Percentiles rank a stretch among this genome's conserved stretches.
phyloP scores from a whole-genome alignment of 768 basidiomycete genomes.

The Pisolithus marmoratus region DNA sequence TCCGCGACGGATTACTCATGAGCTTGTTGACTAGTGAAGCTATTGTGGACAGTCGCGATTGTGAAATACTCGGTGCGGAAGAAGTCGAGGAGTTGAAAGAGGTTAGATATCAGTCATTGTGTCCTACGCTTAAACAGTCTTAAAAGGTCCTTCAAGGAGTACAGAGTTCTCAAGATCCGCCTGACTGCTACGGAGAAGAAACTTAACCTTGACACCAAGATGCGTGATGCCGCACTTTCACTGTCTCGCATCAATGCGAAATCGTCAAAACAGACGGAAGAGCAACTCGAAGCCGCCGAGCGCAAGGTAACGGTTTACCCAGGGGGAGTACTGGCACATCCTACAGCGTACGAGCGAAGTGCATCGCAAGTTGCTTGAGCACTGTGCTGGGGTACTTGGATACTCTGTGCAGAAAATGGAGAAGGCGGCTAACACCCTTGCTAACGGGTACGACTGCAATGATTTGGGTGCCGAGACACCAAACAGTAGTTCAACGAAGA shows the following conservation, averaged over 20 bases:
- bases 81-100: conserved; percentile 69
- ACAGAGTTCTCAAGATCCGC: conserved; percentile 62
- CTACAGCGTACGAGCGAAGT: conserved; percentile 62
- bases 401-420: conserved; percentile 66
- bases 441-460: conserved; percentile 27
- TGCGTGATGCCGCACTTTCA: conserved; percentile 79
- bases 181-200: conserved; percentile 65
- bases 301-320: conserved; percentile 62
- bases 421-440: conserved; percentile 35
- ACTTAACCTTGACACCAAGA: conserved; percentile 76
- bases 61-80: conserved; percentile 69
- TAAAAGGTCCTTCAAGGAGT: conserved; percentile 47
- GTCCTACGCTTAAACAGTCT: conserved; percentile 7
- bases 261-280: conserved; percentile 59
- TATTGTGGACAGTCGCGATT: conserved; percentile 83
- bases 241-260: conserved; percentile 63
- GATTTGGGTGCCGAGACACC: conserved; percentile 51
- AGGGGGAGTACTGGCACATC: conserved; percentile 66
- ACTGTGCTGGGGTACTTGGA: conserved; percentile 78
- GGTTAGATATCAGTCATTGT: conserved; percentile 37
- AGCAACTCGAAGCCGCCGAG: conserved; percentile 70
- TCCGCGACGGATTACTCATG: conserved; percentile 80
- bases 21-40: conserved; percentile 92
- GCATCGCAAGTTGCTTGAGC: conserved; percentile 63
- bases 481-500: conserved; percentile 46